These are phyloP conservation scores for Iodosphaeria phyllophila DNA, from an alignment of 2,329 filamentous ascomycete species.

Conservation along the genomic window DNA sequence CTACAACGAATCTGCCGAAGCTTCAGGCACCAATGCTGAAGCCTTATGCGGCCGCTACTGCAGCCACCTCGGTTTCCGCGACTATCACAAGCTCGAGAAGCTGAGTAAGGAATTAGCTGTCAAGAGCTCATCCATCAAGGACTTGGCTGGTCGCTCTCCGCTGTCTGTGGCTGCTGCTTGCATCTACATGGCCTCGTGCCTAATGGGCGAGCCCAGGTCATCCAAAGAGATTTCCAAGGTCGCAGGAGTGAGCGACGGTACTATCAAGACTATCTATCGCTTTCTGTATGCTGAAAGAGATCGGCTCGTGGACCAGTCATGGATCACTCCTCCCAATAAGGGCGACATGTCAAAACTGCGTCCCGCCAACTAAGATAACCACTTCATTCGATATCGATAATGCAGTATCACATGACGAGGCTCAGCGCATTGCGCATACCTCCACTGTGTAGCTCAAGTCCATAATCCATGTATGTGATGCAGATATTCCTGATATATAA, in stretches of 20 bases:
- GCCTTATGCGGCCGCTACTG: constrained; percentile 84
- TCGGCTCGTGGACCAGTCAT: constrained; percentile 54
- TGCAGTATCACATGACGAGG: no score
- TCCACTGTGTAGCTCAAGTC: no score
- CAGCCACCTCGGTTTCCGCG: constrained; percentile 58
- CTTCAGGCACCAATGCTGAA: constrained; percentile 48
- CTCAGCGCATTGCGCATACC: no score
- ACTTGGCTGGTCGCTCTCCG: constrained; percentile 81
- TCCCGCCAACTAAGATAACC: constrained; percentile 39
- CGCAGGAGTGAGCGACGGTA: constrained; percentile 86
- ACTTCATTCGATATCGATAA: no score
- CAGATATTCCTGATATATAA: no score
- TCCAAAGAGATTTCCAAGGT: constrained; percentile 77
- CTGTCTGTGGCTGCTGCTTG: constrained; percentile 86
- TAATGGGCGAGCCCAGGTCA: constrained; percentile 60
- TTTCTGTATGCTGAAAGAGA: constrained; percentile 61
- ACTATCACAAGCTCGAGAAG: constrained; percentile 55
- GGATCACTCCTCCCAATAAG: constrained; percentile 47
- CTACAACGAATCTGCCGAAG: constrained; percentile 47
- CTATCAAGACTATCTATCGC: constrained; percentile 90
- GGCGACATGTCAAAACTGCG: constrained; percentile 56
- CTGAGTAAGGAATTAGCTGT: constrained; percentile 64
- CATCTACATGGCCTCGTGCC: constrained; percentile 86
- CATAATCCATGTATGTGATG: no score
- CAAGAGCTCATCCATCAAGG: constrained; percentile 57